Conservation (phyloP, 2,329 filamentous ascomycete genomes). For the Alternaria viburni region DNA sequence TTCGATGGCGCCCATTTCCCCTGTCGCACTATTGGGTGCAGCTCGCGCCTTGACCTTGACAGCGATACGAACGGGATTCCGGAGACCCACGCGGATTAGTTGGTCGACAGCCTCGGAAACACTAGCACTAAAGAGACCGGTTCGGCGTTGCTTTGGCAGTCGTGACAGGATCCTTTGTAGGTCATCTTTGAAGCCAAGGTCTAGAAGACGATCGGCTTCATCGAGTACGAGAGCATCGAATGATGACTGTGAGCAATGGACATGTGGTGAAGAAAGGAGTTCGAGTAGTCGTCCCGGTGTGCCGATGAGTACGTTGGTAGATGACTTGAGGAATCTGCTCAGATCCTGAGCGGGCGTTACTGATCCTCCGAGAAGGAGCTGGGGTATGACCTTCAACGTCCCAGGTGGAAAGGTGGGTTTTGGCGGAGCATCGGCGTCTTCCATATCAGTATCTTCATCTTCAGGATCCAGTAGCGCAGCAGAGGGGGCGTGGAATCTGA, state of each 20-base stretch:
- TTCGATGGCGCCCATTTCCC: slow-evolving; percentile 67
- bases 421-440: slow-evolving; percentile 47
- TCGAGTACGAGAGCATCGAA: slow-evolving; percentile 94
- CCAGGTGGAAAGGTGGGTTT: slow-evolving; percentile 53
- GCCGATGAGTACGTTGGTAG: slow-evolving; percentile 86
- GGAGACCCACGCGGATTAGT: slow-evolving; percentile 86
- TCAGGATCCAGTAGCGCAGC: slow-evolving; percentile 67
- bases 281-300: slow-evolving; percentile 91
- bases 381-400: slow-evolving; percentile 73
- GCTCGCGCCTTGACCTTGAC: slow-evolving; percentile 77
- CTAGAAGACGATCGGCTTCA: slow-evolving; percentile 89
- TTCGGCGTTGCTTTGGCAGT: slow-evolving; percentile 90
- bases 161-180: slow-evolving; percentile 82
- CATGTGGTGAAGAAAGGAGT: slow-evolving; percentile 82
- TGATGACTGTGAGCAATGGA: slow-evolving; percentile 84
- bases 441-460: slow-evolving; percentile 52
- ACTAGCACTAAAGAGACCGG: slow-evolving; percentile 91
- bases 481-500: slow-evolving; percentile 84
- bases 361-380: slow-evolving; percentile 78
- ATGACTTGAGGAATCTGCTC: slow-evolving; percentile 79
- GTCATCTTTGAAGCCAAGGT: slow-evolving; percentile 92
- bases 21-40: slow-evolving; percentile 45
- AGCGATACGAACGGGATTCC: slow-evolving; percentile 93
- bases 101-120: slow-evolving; percentile 95
- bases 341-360: slow-evolving; percentile 85